Conservation (phyloP, 371 early-diverging fungal genomes). For the Mucor sp. region DNA sequence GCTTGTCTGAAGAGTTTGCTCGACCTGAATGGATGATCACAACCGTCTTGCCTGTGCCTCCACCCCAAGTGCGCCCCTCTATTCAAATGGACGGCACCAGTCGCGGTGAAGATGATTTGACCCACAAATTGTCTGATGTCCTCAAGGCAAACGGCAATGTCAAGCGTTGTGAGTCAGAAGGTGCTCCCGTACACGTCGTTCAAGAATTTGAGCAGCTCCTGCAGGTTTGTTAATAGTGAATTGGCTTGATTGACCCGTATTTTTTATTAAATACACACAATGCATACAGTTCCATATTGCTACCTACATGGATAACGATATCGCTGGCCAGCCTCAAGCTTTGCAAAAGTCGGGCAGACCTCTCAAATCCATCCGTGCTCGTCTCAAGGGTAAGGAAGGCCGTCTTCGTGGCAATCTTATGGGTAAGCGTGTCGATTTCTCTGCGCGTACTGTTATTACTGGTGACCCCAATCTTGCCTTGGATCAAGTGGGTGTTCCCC, state of each 20-base stretch:
- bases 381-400: conserved; percentile 99
- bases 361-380: conserved; percentile 95
- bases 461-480: conserved; percentile 98
- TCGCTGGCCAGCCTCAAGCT: conserved; percentile 97
- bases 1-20: conserved; percentile 91
- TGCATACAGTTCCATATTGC: conserved; percentile 89
- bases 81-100: conserved; percentile 96
- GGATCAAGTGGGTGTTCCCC: conserved; percentile 99
- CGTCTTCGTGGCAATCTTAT: conserved; percentile 99
- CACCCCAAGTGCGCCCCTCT: conserved; percentile 99
- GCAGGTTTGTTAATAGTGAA: conserved; percentile 57
- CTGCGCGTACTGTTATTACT: conserved; percentile 99
- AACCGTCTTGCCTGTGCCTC: conserved; percentile 96
- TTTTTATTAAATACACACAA: background rate
- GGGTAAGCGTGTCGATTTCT: conserved; percentile 99
- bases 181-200: conserved; percentile 95
- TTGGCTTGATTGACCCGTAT: background rate
- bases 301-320: conserved; percentile 99
- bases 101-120: conserved; percentile 98
- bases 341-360: conserved; percentile 98
- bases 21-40: conserved; percentile 99
- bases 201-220: conserved; percentile 95
- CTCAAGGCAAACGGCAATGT: conserved; percentile 96
- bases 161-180: conserved; percentile 91
- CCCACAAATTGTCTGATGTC: conserved; percentile 96